Base-by-base conservation (phyloP, 371 early-diverging fungal genomes). In the Rhizopus delemar region DNA sequence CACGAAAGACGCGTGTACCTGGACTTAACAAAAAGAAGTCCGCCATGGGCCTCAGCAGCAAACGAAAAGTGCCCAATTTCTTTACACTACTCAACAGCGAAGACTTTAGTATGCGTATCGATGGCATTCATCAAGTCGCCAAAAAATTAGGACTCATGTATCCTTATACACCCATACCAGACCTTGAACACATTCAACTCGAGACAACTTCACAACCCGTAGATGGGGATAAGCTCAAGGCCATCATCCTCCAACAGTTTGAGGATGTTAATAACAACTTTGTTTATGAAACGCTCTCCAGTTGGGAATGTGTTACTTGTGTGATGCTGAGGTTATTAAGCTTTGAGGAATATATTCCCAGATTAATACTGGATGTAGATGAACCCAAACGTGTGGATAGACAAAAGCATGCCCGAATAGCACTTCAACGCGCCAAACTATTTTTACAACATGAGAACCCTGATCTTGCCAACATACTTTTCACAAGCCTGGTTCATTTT, bases 1-100 rank as follows among this genome's bases (percentile, higher is more conserved):
- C 57, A 5, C 59, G 73, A 12, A 78, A 74, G 34, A 72, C 78
- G 0, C 73, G 75, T 15, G 78, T 74, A 3, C 75, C 75, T 12
- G 64, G 61, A 0, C 46, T 74, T 12, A 41, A 60, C 15, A 66
- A 67, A 9, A 78, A 78, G 48, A 78, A 78, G 46, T 74, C 75
- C 12, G 63, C 66, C 8, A 57, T 77, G 15, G 50, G 43, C 7
- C 13, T 43, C 7, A 43, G 33, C 15, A 38, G 56, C 33, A 72
- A 73, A 46, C 62, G 71, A 15, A 79, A 79, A 46, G 66, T 65
- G 3, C 39, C 59, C 9, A 29, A 22, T 13, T 68, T 63, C 45
- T 60, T 74, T 15, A 38, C 65, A 6, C 60, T 74, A 46, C 54
- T 79, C 31, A 66, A 41, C 5, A 65, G 66, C 31, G 77, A 75